A percentile compares a stretch with the other conserved stretches of the same genome.
These are phyloP conservation scores for Actinomortierella ambigua DNA, from an alignment of 371 early-diverging fungal genomes.

Conservation along the genomic window DNA sequence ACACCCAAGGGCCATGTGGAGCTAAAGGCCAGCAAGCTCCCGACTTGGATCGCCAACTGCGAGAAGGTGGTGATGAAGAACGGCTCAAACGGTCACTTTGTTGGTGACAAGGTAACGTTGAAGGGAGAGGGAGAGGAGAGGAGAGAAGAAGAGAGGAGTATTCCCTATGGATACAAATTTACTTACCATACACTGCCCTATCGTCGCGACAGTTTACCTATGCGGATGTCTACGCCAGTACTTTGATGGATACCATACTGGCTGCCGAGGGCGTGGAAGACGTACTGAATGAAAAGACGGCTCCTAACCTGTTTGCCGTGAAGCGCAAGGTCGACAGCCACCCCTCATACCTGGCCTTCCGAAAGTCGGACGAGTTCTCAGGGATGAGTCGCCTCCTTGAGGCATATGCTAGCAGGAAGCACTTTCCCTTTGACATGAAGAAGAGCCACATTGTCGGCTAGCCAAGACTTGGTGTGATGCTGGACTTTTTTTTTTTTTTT, in stretches of 20 bases:
- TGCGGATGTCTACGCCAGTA: slow-evolving; percentile 13
- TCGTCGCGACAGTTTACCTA: slow-evolving; percentile 5
- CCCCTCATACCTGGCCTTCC: slow-evolving; percentile 8
- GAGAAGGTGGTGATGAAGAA: slow-evolving; percentile 6
- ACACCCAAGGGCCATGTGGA: slow-evolving; percentile 3
- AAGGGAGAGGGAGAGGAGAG: no score
- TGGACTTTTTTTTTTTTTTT: no score
- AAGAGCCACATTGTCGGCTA: no score
- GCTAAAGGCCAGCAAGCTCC: slow-evolving; percentile 1
- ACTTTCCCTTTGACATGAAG: no score
- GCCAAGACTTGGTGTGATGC: no score
- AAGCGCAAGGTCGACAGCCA: slow-evolving; percentile 17
- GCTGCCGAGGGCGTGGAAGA: not conserved
- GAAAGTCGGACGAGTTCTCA: slow-evolving; percentile 16
- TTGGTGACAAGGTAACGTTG: slow-evolving; percentile 3
- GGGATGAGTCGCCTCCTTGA: slow-evolving; percentile 5
- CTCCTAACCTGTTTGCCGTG: slow-evolving; percentile 14
- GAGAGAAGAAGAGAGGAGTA: no score
- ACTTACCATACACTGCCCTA: no score
- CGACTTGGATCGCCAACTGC: slow-evolving; percentile 12
- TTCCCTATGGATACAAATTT: no score
- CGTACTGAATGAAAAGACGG: slow-evolving; percentile 6
- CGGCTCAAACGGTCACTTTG: slow-evolving; percentile 9
- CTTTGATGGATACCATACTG: slow-evolving; percentile 13
- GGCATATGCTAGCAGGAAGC: no score